Base-by-base conservation (phyloP, 768 basidiomycete genomes). In the Infundibulicybe gibba region DNA sequence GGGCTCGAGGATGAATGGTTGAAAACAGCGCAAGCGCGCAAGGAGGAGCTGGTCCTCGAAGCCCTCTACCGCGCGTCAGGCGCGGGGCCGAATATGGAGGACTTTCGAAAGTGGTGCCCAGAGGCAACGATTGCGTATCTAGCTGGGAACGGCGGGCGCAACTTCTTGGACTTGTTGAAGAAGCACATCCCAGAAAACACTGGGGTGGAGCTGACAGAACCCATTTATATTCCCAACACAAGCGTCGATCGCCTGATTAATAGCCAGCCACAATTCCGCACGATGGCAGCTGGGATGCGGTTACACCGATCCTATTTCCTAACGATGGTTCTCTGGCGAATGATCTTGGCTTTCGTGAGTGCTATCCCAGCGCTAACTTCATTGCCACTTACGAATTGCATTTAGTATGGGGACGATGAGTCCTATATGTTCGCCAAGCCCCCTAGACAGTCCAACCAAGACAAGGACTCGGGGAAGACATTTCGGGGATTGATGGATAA, bases 31-130 rank as follows among this genome's bases (percentile, higher is more conserved):
- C 47, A 31, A 17, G 14, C 40, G 4, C 25, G 32, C 11, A 34
- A 47, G 34, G 48, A 53, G 25, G 43, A 49, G 32, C 40, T 49
- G 21, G 42, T 55, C 19, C 44, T 58, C 11, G 48, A 58, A 19
- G 57, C 55, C 3, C 38, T 61, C 6, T 56, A 48, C 21, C 43
- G 48, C 12, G 42, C 48, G 0, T 55, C 49, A 20, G 48, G 37
- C 16, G 49, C 42, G 1, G 46, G 41, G 4, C 51, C 51, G 1
- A 49, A 54, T 19, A 51, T 56, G 44, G 56, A 60, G 32, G 33
- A 35, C 13, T 40, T 49, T 20, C 49, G 59, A 40, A 43, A 34
- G 32, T 50, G 54, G 56, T 60, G 50, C 21, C 56, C 56, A 5
- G 56, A 60, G 16, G 54, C 57, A 40, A 51, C 53, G 3, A 41